A percentile compares a stretch with the other conserved stretches of the same genome.
phyloP scores from a whole-genome alignment of 2,329 filamentous ascomycete species.

The Aspergillus chevalieri region DNA sequence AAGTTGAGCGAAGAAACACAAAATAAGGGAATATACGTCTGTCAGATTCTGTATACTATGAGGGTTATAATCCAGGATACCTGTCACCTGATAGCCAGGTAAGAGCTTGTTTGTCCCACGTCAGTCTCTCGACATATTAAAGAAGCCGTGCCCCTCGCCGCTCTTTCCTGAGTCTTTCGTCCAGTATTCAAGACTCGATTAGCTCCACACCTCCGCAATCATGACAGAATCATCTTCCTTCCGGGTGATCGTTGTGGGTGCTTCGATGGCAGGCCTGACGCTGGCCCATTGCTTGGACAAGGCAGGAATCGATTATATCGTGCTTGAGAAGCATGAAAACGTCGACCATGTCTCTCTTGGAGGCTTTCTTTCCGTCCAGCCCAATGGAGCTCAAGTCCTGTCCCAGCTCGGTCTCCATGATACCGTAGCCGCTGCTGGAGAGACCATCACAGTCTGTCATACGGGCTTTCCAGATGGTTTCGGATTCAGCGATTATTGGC shows the following conservation, averaged over 20 bases:
- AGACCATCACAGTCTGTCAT: background rate
- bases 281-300: conserved; percentile 42
- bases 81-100: too few relatives aligned
- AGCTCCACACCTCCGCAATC: too few relatives aligned
- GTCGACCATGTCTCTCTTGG: conserved; percentile 37
- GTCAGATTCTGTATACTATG: too few relatives aligned
- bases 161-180: too few relatives aligned
- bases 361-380: conserved; percentile 42
- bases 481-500: background rate
- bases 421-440: conserved; percentile 9
- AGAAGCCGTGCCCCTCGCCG: too few relatives aligned
- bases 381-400: conserved; percentile 42
- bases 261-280: conserved; percentile 42
- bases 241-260: conserved; percentile 41
- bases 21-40: too few relatives aligned
- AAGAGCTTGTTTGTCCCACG: too few relatives aligned
- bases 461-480: background rate
- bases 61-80: too few relatives aligned
- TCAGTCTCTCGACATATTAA: too few relatives aligned
- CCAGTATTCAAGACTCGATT: too few relatives aligned
- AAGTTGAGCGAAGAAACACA: too few relatives aligned
- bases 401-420: conserved; percentile 45
- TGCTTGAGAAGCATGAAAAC: conserved; percentile 38
- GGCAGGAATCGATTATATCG: conserved; percentile 41
- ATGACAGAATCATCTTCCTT: background rate